A percentile compares a stretch with the other conserved stretches of the same genome.
Conservation (phyloP, 2,329 filamentous ascomycete species). For the Xylariales sp. region DNA sequence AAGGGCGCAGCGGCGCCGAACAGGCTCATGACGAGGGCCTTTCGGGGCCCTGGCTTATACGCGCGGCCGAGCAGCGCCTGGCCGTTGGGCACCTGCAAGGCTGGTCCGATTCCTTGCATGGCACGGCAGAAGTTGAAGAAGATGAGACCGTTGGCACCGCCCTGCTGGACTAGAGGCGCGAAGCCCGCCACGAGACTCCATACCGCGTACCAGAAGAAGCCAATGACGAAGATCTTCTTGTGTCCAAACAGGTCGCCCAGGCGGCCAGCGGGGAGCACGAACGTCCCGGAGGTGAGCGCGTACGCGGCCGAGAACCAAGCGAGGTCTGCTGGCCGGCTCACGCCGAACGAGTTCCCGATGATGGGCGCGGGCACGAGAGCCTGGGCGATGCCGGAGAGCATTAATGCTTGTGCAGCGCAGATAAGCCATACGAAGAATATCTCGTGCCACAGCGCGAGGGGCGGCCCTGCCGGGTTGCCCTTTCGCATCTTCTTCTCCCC, state of each 20-base stretch:
- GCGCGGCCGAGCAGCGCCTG: conserved; percentile 46
- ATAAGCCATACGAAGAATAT: conserved; percentile 3
- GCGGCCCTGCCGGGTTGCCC: background rate
- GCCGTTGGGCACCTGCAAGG: conserved; percentile 48
- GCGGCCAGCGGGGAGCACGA: conserved; percentile 43
- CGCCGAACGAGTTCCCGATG: conserved; percentile 37
- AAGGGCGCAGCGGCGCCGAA: conserved; percentile 27
- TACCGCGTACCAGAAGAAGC: conserved; percentile 43
- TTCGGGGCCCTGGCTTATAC: conserved; percentile 33
- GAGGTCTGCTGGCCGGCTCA: conserved; percentile 32
- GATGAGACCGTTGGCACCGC: conserved; percentile 22
- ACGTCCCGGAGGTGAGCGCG: conserved; percentile 42
- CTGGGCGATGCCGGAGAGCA: conserved; percentile 16
- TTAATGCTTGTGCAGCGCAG: conserved; percentile 1
- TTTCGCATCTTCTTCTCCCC: background rate
- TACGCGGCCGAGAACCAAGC: conserved; percentile 45
- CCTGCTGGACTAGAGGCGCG: conserved; percentile 25
- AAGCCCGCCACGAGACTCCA: conserved; percentile 42
- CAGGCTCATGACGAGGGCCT: conserved; percentile 26
- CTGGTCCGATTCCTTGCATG: conserved; percentile 45
- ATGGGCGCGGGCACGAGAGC: conserved; percentile 21
- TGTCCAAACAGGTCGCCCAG: conserved; percentile 46
- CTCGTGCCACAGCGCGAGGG: background rate
- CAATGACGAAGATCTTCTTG: conserved; percentile 42
- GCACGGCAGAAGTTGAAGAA: conserved; percentile 37